Conservation (phyloP, 495 filamentous ascomycete genomes). For the Poronia punctata region DNA sequence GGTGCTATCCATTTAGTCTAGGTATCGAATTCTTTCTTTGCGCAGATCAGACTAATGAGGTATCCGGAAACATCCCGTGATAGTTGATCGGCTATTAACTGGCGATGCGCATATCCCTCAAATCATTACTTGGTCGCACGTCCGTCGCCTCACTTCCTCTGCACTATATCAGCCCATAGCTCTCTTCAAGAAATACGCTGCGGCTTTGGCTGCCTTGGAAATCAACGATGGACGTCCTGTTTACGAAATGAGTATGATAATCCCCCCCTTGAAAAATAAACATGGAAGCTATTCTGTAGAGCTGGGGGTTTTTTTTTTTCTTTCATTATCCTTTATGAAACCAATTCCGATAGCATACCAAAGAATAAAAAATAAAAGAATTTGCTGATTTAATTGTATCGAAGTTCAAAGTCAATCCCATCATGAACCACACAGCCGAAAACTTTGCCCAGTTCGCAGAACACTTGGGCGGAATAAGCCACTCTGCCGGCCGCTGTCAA, state of each 20-base stretch:
- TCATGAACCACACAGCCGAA: constrained; percentile 29
- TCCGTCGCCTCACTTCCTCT: constrained; percentile 38
- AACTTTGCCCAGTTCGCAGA: constrained; percentile 43
- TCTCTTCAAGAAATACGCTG: constrained; percentile 51
- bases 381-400: no score
- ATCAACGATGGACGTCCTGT: constrained; percentile 46
- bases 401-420: background rate
- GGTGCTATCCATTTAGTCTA: no score
- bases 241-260: constrained; percentile 36
- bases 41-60: no score
- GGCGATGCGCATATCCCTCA: constrained; percentile 27
- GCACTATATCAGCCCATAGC: constrained; percentile 54
- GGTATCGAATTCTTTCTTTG: no score
- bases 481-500: constrained; percentile 51
- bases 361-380: no score
- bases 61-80: constrained; percentile 45
- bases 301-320: no score
- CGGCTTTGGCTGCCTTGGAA: constrained; percentile 47
- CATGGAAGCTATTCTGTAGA: no score
- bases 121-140: constrained; percentile 35
- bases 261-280: no score
- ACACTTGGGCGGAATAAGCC: constrained; percentile 40
- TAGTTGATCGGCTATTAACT: constrained; percentile 10
- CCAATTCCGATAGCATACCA: no score
- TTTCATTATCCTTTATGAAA: no score